Base-by-base conservation (phyloP, 805 yeast genomes). In the Metschnikowia dekortorum region DNA sequence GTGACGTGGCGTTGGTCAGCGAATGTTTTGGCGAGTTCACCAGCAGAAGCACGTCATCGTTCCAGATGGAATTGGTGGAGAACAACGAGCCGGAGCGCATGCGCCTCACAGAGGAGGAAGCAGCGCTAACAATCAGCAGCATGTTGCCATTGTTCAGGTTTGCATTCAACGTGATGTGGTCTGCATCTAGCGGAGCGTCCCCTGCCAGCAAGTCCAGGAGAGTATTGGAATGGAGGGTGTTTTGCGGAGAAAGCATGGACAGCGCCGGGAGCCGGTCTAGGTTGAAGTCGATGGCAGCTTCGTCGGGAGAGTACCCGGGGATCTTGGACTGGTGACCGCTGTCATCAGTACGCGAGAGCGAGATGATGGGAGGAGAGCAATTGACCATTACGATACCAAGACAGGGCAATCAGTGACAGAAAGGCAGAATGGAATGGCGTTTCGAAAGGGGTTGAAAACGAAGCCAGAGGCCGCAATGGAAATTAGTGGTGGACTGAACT, bases 31-130 rank as follows among this genome's bases (percentile, higher is more conserved):
- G 61, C 22, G 57, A 53, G 39, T 58, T 50, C 26, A 38, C 47
- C 47, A 50, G 55, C 34, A 55, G 36, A 18, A 44, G 46, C 34
- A 61, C 56, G 43, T 75, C 79, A 57, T 78, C 83, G 53, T 79
- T 78, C 87, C 87, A 83, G 48, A 83, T 82, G 37, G 85, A 79
- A 53, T 71, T 65, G 2, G 74, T 67, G 28, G 74, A 68, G 54
- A 78, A 72, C 42, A 82, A 66, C 1, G 85, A 80, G 4, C 84
- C 82, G 0, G 85, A 81, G 48, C 87, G 73, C 54, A 78, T 65
- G 55, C 87, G 67, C 42, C 54, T 50, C 30, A 56, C 55, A 13
- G 50, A 16, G 16, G 53, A 48, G 3, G 50, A 44, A 16, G 54
- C 51, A 8, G 52, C 44, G 31, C 41, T 53, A 13, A 54, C 52